A percentile compares a stretch with the other conserved stretches of the same genome.
Evolutionary conservation across 2,329 filamentous ascomycete genomes (phyloP).

Genomic region (Cladosporium oxysporum): DNA sequence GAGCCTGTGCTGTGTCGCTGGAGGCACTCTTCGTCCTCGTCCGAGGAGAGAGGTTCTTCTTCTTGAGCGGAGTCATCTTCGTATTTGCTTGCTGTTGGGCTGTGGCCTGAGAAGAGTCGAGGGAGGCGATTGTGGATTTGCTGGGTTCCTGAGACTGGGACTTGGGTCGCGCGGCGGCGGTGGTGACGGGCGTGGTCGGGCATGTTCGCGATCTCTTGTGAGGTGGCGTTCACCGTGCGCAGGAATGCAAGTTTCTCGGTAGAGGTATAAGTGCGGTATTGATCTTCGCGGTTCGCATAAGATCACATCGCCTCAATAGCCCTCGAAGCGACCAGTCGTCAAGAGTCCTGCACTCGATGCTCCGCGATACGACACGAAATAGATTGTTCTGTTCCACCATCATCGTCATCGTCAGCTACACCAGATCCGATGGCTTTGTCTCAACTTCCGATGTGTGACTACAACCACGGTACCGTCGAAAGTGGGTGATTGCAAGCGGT

Average conservation of each 20-base stretch:
- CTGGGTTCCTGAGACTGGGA: neutral
- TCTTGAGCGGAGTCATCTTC: neutral
- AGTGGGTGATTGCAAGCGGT: constrained; percentile 7
- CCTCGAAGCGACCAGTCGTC: neutral
- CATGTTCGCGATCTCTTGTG: neutral
- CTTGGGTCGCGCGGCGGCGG: constrained; percentile 5
- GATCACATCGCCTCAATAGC: constrained; percentile 1
- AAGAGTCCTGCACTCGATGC: neutral
- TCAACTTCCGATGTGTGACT: neutral
- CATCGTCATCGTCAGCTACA: neutral
- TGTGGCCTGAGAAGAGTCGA: constrained; percentile 20
- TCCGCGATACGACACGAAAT: neutral
- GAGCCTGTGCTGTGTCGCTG: constrained; percentile 12
- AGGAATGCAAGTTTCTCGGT: neutral
- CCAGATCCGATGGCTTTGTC: neutral
- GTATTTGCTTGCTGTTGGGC: constrained; percentile 1
- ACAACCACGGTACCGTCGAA: neutral
- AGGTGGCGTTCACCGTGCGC: neutral
- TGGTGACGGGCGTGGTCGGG: neutral
- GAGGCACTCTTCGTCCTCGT: neutral
- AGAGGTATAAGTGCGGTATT: neutral
- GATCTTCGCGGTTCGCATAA: neutral
- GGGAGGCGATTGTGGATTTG: constrained; percentile 18
- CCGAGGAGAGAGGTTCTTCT: constrained; percentile 2
- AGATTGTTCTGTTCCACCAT: neutral